phyloP scores from a whole-genome alignment of 495 filamentous ascomycete species.

The Podospora pseudopauciseta region DNA sequence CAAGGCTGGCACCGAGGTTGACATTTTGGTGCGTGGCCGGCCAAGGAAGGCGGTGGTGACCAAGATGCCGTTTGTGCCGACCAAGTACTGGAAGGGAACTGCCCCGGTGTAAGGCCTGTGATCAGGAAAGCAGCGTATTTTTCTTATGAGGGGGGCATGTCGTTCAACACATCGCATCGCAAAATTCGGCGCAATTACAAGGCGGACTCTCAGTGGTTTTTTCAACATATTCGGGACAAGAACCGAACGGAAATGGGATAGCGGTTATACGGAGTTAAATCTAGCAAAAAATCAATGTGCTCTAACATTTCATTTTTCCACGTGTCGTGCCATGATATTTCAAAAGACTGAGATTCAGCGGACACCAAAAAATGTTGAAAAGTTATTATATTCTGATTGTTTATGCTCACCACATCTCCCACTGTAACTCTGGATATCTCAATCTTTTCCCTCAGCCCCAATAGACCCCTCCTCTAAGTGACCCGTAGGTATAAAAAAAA shows the following conservation, averaged over 20 bases:
- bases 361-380: slow-evolving; percentile 11
- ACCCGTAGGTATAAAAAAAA: neutral
- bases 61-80: slow-evolving; percentile 92
- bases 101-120: slow-evolving; percentile 13
- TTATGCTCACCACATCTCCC: neutral
- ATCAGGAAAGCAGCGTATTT: neutral
- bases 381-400: slow-evolving; percentile 11
- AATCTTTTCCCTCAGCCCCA: neutral
- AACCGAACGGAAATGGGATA: neutral
- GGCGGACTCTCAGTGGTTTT: neutral
- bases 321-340: too few species aligned
- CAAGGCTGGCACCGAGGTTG: slow-evolving; percentile 81
- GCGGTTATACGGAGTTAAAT: slow-evolving; percentile 2
- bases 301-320: neutral
- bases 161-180: slow-evolving; percentile 24
- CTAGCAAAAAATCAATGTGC: neutral
- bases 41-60: slow-evolving; percentile 71
- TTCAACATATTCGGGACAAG: slow-evolving; percentile 3
- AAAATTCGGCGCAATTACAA: slow-evolving; percentile 3
- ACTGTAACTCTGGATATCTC: neutral
- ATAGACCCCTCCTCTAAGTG: neutral
- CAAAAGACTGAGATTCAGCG: neutral
- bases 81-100: slow-evolving; percentile 63
- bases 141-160: neutral
- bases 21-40: slow-evolving; percentile 77